phyloP scores from a whole-genome alignment of 805 yeast species.

The Candida glaebosa region DNA sequence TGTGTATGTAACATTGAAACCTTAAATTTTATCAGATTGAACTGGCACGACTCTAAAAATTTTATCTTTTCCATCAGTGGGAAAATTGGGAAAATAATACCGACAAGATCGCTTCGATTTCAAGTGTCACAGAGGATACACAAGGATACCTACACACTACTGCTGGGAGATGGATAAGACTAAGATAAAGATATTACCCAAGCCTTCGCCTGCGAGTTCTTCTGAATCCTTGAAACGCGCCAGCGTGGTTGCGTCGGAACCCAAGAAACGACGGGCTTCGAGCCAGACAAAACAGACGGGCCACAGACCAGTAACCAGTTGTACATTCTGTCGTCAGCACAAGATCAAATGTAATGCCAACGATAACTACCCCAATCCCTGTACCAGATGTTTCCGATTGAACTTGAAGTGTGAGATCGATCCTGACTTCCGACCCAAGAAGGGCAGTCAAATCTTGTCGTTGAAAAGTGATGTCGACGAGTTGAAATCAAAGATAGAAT shows the following conservation, averaged over 20 bases:
- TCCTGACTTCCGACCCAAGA: constrained; percentile 86
- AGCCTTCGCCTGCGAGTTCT: constrained; percentile 25
- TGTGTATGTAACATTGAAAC: no score
- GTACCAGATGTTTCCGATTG: constrained; percentile 80
- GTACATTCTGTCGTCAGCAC: constrained; percentile 93
- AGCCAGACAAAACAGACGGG: constrained; percentile 29
- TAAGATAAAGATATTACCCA: constrained; percentile 40
- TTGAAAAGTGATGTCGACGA: constrained; percentile 83
- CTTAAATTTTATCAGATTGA: constrained; percentile 1
- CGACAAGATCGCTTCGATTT: no score
- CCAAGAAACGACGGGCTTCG: constrained; percentile 8
- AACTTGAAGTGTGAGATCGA: constrained; percentile 81
- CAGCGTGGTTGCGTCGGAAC: not conserved
- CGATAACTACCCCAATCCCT: constrained; percentile 75
- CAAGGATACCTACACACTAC: not conserved
- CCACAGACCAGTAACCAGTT: constrained; percentile 87
- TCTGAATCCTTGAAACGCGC: constrained; percentile 3
- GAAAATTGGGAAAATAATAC: no score
- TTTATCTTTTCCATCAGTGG: constrained; percentile 28
- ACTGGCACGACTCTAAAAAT: constrained; percentile 12
- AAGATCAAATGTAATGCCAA: constrained; percentile 91
- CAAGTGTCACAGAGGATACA: no score
- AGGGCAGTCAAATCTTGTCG: constrained; percentile 85
- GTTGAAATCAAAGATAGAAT: constrained; percentile 66
- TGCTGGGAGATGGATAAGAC: constrained; percentile 29